phyloP scores from a whole-genome alignment of 75 land plant species.

The Chamaecyparis obtusa region DNA sequence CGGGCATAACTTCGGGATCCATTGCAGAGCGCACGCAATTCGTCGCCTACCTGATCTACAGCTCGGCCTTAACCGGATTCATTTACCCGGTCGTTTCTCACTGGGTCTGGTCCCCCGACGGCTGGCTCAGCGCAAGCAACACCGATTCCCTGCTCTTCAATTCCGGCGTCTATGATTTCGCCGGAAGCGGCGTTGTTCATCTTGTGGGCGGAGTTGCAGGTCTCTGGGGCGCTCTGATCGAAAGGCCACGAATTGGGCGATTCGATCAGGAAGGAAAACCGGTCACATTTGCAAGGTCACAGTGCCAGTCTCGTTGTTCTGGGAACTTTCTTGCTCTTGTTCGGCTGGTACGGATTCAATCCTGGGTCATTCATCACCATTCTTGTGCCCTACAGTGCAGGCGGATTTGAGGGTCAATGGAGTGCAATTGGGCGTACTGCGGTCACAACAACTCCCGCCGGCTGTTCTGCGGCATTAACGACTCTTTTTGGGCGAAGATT shows the following conservation, averaged over 20 bases:
- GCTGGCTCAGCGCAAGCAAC: conserved; percentile 39
- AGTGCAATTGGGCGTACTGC: conserved; percentile 75
- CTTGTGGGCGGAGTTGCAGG: conserved; percentile 41
- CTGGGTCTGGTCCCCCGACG: conserved; percentile 53
- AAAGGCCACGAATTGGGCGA: conserved; percentile 32
- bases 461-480: conserved; percentile 57
- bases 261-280: conserved; percentile 12
- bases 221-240: conserved; percentile 32
- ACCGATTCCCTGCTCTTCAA: conserved; percentile 22
- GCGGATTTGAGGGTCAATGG: conserved; percentile 66
- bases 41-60: conserved; percentile 67
- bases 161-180: conserved; percentile 29
- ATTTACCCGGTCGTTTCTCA: conserved; percentile 77
- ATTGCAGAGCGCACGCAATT: conserved; percentile 77
- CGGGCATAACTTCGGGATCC: conserved; percentile 69
- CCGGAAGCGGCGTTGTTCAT: conserved; percentile 38
- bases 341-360: conserved; percentile 65
- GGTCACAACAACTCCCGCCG: conserved; percentile 80
- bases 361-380: conserved; percentile 77
- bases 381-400: conserved; percentile 23
- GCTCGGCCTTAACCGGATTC: conserved; percentile 61
- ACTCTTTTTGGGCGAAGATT: conserved; percentile 55
- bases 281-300: conserved; percentile 17
- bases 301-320: conserved; percentile 34
- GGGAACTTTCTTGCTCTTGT: conserved; percentile 32